Evolutionary conservation across 1,139 yeast genomes (phyloP).

Genomic region (Geotrichum klebahnii): DNA sequence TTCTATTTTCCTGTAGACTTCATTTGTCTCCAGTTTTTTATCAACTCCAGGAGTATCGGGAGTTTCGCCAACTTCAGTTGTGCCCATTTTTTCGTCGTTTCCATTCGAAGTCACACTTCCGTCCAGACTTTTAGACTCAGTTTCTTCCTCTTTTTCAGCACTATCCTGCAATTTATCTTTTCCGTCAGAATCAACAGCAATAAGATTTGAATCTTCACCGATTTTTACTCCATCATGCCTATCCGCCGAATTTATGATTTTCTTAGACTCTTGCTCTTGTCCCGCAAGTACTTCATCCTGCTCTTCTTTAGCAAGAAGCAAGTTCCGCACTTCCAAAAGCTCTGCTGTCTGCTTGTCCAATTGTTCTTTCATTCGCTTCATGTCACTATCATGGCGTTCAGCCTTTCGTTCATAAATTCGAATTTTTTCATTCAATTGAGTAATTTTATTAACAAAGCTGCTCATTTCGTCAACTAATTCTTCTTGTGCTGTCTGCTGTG

Average conservation of each 20-base stretch:
- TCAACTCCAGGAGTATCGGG: neutral
- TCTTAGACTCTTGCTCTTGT: neutral
- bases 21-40: neutral
- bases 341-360: conserved; percentile 17
- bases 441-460: conserved; percentile 34
- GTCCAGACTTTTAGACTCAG: neutral
- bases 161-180: neutral
- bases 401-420: conserved; percentile 32
- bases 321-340: conserved; percentile 15
- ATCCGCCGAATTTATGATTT: no score
- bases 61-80: neutral
- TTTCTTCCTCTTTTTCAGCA: neutral
- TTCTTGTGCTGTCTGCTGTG: conserved; percentile 39
- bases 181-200: no score
- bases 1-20: no score
- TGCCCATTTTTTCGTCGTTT: neutral
- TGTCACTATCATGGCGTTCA: conserved; percentile 29
- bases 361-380: conserved; percentile 15
- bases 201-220: neutral
- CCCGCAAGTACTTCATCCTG: conserved; percentile 7
- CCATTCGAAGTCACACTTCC: neutral
- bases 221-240: neutral
- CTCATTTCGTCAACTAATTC: conserved; percentile 44
- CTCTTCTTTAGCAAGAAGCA: conserved; percentile 9
- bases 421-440: conserved; percentile 29